These are phyloP conservation scores for Buxus sempervirens DNA, from an alignment of 164 flowering plant species.

Conservation along the genomic window DNA sequence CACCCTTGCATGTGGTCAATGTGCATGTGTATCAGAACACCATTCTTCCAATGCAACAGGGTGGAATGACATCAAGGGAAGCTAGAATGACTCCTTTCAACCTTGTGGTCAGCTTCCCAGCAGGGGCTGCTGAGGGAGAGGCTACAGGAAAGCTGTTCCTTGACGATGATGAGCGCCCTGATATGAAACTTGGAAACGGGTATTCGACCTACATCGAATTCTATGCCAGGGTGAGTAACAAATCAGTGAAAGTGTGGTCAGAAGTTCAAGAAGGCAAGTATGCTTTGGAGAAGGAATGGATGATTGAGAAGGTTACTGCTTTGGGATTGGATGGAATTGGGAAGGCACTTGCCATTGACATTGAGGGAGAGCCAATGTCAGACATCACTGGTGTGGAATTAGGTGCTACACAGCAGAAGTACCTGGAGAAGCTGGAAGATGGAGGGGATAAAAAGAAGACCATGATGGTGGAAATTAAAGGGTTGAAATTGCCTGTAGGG, in stretches of 20 bases:
- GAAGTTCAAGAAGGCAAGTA: conserved; percentile 55
- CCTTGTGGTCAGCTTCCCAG: conserved; percentile 60
- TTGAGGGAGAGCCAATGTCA: conserved; percentile 34
- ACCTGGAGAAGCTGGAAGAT: conserved; percentile 32
- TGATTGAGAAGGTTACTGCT: conserved; percentile 47
- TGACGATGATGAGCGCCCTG: conserved; percentile 66
- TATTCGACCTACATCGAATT: conserved; percentile 47
- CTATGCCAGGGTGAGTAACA: conserved; percentile 36
- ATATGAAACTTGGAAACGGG: conserved; percentile 61
- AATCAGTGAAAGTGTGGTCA: conserved; percentile 59
- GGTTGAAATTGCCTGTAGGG: conserved; percentile 49
- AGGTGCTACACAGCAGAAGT: conserved; percentile 24
- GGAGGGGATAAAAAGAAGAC: conserved; percentile 30
- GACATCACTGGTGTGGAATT: conserved; percentile 25
- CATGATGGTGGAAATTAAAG: conserved; percentile 50
- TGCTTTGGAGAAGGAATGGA: conserved; percentile 46
- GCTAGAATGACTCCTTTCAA: conserved; percentile 65
- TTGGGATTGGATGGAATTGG: conserved; percentile 51
- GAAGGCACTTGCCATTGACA: conserved; percentile 29
- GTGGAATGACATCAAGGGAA: conserved; percentile 60
- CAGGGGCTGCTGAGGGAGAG: conserved; percentile 38
- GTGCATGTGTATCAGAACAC: conserved; percentile 75
- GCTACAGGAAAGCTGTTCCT: conserved; percentile 58
- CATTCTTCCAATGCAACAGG: conserved; percentile 79
- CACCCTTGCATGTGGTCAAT: conserved; percentile 66